Conservation (phyloP, 495 filamentous ascomycete genomes). For the Xylaria acuta region DNA sequence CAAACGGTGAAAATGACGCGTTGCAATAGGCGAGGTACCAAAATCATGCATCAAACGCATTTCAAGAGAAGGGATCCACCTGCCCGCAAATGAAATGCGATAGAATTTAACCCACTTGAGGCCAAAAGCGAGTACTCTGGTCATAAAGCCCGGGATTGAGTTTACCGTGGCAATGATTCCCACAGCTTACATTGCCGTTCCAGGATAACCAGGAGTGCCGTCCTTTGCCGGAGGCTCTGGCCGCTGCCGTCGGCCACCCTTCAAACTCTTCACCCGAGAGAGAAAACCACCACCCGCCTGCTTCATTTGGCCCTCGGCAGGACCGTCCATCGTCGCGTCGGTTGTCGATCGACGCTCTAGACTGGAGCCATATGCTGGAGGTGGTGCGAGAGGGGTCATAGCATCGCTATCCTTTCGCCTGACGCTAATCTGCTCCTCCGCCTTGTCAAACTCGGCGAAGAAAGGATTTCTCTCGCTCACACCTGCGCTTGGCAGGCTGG, state of each 20-base stretch:
- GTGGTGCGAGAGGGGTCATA: slow-evolving; percentile 70
- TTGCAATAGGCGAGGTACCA: neutral
- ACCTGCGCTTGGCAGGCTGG: slow-evolving; percentile 31
- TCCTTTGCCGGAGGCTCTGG: slow-evolving; percentile 43
- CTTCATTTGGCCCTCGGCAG: slow-evolving; percentile 50
- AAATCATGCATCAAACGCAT: slow-evolving; percentile 9
- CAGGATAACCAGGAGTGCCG: slow-evolving; percentile 27
- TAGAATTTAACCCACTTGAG: neutral
- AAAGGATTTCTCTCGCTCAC: slow-evolving; percentile 76
- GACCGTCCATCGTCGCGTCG: slow-evolving; percentile 58
- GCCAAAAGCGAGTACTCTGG: neutral
- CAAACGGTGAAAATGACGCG: neutral
- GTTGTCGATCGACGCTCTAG: slow-evolving; percentile 74
- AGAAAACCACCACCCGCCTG: slow-evolving; percentile 70
- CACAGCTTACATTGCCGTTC: slow-evolving; percentile 34
- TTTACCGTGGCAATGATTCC: neutral
- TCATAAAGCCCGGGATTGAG: neutral
- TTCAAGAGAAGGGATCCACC: neutral
- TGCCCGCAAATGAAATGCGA: slow-evolving; percentile 1
- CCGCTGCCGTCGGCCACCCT: slow-evolving; percentile 59
- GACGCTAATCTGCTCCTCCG: slow-evolving; percentile 54
- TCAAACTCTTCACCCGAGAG: slow-evolving; percentile 86
- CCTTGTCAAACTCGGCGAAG: slow-evolving; percentile 75
- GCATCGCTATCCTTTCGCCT: slow-evolving; percentile 47
- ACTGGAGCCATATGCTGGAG: slow-evolving; percentile 60